Base-by-base conservation (phyloP, 73 alveolate genomes). In the Paramecium biaurelia region DNA sequence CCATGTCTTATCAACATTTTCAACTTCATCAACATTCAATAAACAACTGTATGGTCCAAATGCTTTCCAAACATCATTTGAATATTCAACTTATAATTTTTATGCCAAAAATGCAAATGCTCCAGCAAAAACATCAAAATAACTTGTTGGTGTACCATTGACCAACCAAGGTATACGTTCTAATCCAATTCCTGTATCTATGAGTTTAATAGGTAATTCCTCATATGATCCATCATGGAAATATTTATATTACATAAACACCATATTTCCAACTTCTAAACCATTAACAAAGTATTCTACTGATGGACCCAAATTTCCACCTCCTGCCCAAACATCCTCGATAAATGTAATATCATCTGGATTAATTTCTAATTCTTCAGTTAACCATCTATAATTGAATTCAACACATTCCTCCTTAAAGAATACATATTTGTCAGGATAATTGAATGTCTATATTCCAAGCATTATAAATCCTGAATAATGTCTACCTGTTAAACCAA, bases 301-400 rank as follows among this genome's bases (percentile, higher is more conserved):
- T 30, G 98, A 97, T 57, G 99, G 99, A 21, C 99, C 99, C 53
- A 98, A 95, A 93, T 98, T 98, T 45, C 99, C 99, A 92, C 99
- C 99, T 24, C 99, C 99, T 43, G 99, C 99, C 99, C 99, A 98
- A 57, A 98, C 99, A 95, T 98, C 99, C 96, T 98, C 99, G 90
- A 98, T 97, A 85, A 98, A 95, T 18, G 99, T 98, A 76, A 98
- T 97, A 88, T 98, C 99, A 70, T 97, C 99, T 38, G 98, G 98
- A 15, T 94, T 95, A 56, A 98, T 98, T 26, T 97, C 98, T 92
- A 98, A 93, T 92, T 94, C 99, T 32, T 98, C 98, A 57, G 96
- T 96, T 53, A 98, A 95, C 99, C 99, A 98, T 59, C 97, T 96
- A 94, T 93, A 97, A 93, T 98, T 97, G 97, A 98, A 98, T 92